Evolutionary conservation across 1,139 yeast genomes (phyloP).

Genomic region (Scheffersomyces parashehatae): DNA sequence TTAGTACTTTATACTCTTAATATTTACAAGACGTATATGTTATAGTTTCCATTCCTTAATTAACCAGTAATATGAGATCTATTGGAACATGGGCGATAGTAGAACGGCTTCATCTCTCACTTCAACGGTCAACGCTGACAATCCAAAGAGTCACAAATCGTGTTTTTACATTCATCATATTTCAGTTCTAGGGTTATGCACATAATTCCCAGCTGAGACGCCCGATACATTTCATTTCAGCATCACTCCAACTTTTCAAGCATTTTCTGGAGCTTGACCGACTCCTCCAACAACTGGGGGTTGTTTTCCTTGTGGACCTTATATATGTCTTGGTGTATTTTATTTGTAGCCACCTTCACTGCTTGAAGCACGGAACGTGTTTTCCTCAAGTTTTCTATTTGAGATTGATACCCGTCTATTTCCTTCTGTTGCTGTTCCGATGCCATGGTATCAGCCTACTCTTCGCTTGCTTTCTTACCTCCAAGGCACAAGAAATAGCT

Average conservation of each 20-base stretch:
- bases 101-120: too few relatives aligned
- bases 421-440: not conserved
- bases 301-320: slow-evolving; percentile 16
- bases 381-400: slow-evolving; percentile 22
- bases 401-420: slow-evolving; percentile 7
- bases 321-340: slow-evolving; percentile 25
- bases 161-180: not conserved
- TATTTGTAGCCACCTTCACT: slow-evolving; percentile 27
- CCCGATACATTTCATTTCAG: not conserved
- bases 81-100: not conserved
- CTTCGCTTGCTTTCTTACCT: too few relatives aligned
- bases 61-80: not conserved
- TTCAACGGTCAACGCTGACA: too few relatives aligned
- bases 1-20: not conserved
- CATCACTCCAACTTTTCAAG: not conserved
- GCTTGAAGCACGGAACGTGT: slow-evolving; percentile 32
- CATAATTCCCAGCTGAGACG: slow-evolving; percentile 1
- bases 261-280: slow-evolving; percentile 4
- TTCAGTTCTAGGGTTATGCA: not conserved
- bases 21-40: not conserved
- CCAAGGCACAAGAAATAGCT: too few relatives aligned
- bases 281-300: slow-evolving; percentile 6
- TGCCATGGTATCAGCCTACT: too few relatives aligned
- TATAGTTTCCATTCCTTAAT: not conserved
- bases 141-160: too few relatives aligned